Conservation (phyloP, 2,329 filamentous ascomycete genomes). For the Talaromyces sp. region DNA sequence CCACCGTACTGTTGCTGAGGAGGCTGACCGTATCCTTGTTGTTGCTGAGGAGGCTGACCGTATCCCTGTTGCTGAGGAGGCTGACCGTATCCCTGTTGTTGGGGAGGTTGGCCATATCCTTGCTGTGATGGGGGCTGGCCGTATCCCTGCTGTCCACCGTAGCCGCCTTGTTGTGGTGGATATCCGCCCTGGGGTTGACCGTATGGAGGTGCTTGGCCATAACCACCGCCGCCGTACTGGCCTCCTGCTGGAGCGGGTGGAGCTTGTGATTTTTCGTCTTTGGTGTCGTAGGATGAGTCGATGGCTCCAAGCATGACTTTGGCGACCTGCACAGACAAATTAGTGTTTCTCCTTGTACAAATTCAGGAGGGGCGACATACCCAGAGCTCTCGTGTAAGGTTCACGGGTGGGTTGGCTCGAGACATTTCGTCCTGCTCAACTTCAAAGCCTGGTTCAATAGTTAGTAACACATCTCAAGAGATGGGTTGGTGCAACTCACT, state of each 20-base stretch:
- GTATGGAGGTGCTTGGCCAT: slow-evolving; percentile 8
- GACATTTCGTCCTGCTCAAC: slow-evolving; percentile 64
- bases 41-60: background rate
- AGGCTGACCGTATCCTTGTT: background rate
- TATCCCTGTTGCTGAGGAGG: slow-evolving; percentile 14
- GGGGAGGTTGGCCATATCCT: slow-evolving; percentile 1
- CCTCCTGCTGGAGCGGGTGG: slow-evolving; percentile 26
- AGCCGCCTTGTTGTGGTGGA: slow-evolving; percentile 9
- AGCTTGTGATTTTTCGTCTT: slow-evolving; percentile 53
- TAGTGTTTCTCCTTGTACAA: slow-evolving; percentile 10
- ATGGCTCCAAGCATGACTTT: slow-evolving; percentile 65
- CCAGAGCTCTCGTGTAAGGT: slow-evolving; percentile 62
- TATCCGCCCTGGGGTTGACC: slow-evolving; percentile 9
- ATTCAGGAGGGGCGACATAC: slow-evolving; percentile 24
- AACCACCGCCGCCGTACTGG: slow-evolving; percentile 30
- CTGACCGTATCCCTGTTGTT: slow-evolving; percentile 9
- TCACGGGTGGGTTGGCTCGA: slow-evolving; percentile 55
- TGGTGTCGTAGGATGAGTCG: slow-evolving; percentile 60
- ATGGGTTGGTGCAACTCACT: slow-evolving; percentile 45
- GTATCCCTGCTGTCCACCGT: slow-evolving; percentile 5
- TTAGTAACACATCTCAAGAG: background rate
- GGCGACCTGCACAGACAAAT: slow-evolving; percentile 41
- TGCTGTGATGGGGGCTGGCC: background rate
- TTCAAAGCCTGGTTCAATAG: slow-evolving; percentile 52
- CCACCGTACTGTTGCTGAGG: background rate